Evolutionary conservation across 306 rosid species (phyloP), one percentile per base, ranked within the genome.

Genomic region (Morella rubra): DNA sequence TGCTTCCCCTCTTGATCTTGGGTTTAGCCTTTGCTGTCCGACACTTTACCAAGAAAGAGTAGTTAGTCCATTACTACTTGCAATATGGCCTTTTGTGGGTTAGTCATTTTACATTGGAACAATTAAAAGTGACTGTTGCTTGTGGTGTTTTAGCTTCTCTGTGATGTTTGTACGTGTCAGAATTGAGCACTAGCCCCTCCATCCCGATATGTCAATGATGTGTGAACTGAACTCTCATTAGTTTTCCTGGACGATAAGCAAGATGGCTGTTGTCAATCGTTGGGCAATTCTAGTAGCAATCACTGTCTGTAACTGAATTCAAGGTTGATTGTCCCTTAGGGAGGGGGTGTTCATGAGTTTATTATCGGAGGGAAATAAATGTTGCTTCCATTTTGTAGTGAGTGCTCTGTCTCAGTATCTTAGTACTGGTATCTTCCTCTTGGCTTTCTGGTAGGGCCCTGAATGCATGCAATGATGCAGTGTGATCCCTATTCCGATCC

Each of bases 1-100:
- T 96, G 80, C 97, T 96, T 69, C 97, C 99, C 50, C 86, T 96
- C 20, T 84, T 96, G 64, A 91, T 96, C 82, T 81, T 96, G 94
- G 99, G 86, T 32, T 83, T 96, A 58, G 99, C 98, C 70, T 91
- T 89, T 73, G 94, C 78, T 3, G 97, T 88, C 72, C 90, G 99
- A 44, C 87, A 86, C 85, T 93, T 81, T 85, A 93, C 99, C 91
- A 96, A 92, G 89, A 90, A 91, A 80, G 97, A 96, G 74, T 90
- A 85, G 77, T 52, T 90, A 83, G 77, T 46, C 44, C 44, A 37
- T 52, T 47, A 27, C 64, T 9, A 45, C 52, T 78, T 72, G n/a
- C 16, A 42, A 65, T 60, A 74, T 73, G 71, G 76, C 77, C 69
- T 72, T n/a, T n/a, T 65, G 58, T 78, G 81, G 83, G 79, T 49